Base-by-base conservation (phyloP, 139 green algal genomes). In the Parachlorella kessleri region DNA sequence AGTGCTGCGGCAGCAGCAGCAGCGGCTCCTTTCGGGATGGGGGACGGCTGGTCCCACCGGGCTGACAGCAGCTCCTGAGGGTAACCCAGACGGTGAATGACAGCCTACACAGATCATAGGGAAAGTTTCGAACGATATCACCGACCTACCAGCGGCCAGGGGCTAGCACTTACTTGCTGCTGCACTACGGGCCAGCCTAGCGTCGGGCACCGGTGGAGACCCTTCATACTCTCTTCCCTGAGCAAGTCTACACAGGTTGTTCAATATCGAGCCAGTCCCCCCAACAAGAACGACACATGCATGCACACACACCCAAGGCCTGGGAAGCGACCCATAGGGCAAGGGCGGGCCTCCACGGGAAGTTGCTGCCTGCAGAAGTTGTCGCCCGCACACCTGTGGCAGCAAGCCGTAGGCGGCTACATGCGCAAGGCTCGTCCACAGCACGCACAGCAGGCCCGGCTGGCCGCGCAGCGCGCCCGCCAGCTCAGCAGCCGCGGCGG, bases 371-470 rank as follows among this genome's bases (percentile, higher is more conserved):
- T 18, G 21, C 14, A 14, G 21, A 59, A 59, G 48, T 0, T 14
- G 48, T 18, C 48, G 21, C 14, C 14, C 21, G 48, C 48, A 18
- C 48, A 59, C 48, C 48, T 0, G 21, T 28, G 76, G 76, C 36
- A 81, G 53, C 38, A 6, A 3, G 35, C 53, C 36, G 36, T 81
- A 37, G 1, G 37, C 48, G 1, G 53, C 53, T 4, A 48, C 48
- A n/a, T 55, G 55, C 0, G 76, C 76, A n/a, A 48, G 71, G 76
- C 66, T 55, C 38, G 33, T 32, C n/a, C 35, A 63, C 4, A 81
- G 42, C 40, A 38, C 26, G 42, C 21, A 40, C 26, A 68, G 9
- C 48, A 81, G 66, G 35, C 37, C 38, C 0, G 75, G 75, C 26
- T 73, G 65, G 1, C 4, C 38, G 42, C 33, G 36, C 24, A 70